Percentiles rank a stretch among this genome's conserved stretches.
phyloP scores from a whole-genome alignment of 768 basidiomycete genomes.

The Sporobolomyces roseus region DNA sequence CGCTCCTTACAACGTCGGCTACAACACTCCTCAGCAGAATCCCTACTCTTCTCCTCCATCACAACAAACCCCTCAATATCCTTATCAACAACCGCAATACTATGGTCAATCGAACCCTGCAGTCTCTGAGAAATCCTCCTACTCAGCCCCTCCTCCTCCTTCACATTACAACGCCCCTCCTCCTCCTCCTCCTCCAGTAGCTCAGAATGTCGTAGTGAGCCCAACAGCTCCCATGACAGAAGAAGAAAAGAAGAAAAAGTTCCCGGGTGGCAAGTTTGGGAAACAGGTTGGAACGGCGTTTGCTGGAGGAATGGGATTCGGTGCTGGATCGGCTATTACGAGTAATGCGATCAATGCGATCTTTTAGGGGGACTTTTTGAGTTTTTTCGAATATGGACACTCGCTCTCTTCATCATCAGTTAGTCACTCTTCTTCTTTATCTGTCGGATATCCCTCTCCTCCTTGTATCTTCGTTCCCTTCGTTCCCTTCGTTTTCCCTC shows the following conservation, averaged over 20 bases:
- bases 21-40: too few relatives aligned
- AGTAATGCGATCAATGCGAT: slow-evolving; percentile 34
- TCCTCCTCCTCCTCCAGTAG: slow-evolving; percentile 12
- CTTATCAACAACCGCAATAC: slow-evolving; percentile 20
- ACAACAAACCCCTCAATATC: not conserved
- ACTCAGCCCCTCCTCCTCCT: not conserved
- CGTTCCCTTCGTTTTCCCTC: too few relatives aligned
- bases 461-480: too few relatives aligned
- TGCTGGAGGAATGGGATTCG: slow-evolving; percentile 69
- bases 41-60: slow-evolving; percentile 1
- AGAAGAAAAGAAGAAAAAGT: slow-evolving; percentile 51
- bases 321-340: slow-evolving; percentile 57
- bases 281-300: slow-evolving; percentile 56
- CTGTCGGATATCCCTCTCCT: too few relatives aligned
- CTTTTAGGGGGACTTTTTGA: slow-evolving; percentile 14
- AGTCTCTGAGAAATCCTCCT: not conserved
- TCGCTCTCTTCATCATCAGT: too few relatives aligned
- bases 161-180: not conserved
- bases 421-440: too few relatives aligned
- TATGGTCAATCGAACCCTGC: slow-evolving; percentile 8
- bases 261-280: slow-evolving; percentile 54
- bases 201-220: not conserved
- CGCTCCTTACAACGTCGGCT: not conserved
- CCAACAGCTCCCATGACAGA: not conserved
- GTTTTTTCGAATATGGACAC: too few relatives aligned